Base-by-base conservation (phyloP, 306 rosid species). In the Comarum palustre region DNA sequence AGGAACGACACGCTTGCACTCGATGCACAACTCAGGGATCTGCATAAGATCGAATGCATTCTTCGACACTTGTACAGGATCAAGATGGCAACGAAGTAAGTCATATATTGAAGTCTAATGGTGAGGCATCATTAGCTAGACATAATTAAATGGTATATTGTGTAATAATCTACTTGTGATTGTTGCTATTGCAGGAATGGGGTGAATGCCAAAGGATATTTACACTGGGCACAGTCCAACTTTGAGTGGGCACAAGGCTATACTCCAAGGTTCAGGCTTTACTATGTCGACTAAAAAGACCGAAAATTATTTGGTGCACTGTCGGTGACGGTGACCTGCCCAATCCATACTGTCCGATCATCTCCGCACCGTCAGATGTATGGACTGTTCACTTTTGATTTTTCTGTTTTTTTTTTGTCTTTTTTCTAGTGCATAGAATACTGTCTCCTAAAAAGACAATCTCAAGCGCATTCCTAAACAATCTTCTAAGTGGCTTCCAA, bases 171-270 rank as follows among this genome's bases (percentile, higher is more conserved):
- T 67, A 67, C 25, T 67, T 45, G 41, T 67, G 34, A 48, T 46
- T 67, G 29, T 6, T 67, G 57, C 16, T 25, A 22, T 43, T 3
- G 54, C 45, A 80, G 87, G 34, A 32, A 46, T 22, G 84, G 82
- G 3, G 80, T 74, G 42, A 77, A 73, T 8, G 80, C 77, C 13
- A 12, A 46, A 42, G 84, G 84, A 25, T 84, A 84, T 25, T 80
- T 80, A 34, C 55, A 29, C 1, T 80, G 82, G 80, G 3, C 73
- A 0, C 68, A 66, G 36, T 77, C 77, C 15, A 58, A 74, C 39
- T 83, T 17, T 39, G 84, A 84, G 60, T 78, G 83, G 78, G 29
- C 19, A 8, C 16, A 1, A 0, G 83, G 83, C 0, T 75, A 25
- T 43, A 29, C 16, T 12, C 0, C 9, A 3, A 68, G 74, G 62